Evolutionary conservation across 2,329 filamentous ascomycete species (phyloP).

Genomic region (Grosmannia serpens): DNA sequence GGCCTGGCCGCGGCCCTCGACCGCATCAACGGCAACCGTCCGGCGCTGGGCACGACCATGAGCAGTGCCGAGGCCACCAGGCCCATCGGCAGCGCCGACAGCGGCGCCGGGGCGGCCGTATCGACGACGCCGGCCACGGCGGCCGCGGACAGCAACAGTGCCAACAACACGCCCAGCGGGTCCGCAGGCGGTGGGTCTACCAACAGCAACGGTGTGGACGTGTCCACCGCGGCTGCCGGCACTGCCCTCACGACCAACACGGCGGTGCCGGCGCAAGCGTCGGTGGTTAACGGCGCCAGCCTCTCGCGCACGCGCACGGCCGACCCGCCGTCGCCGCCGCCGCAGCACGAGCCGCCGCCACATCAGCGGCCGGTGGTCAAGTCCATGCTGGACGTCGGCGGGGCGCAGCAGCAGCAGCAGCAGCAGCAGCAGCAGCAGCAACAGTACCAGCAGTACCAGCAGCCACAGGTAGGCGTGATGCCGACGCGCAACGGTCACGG

Average conservation of each 20-base stretch:
- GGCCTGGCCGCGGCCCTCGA: slow-evolving; percentile 55
- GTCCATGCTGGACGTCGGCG: slow-evolving; percentile 7
- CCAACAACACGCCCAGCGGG: slow-evolving; percentile 1
- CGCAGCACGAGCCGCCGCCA: slow-evolving; percentile 1
- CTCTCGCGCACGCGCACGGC: slow-evolving; percentile 3
- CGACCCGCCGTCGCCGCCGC: slow-evolving; percentile 5
- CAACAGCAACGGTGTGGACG: background rate
- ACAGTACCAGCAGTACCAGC: background rate
- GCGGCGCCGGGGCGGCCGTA: background rate
- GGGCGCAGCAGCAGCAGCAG: background rate
- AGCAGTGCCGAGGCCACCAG: background rate
- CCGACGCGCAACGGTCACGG: background rate
- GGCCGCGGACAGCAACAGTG: background rate
- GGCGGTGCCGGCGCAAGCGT: background rate
- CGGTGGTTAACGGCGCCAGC: background rate
- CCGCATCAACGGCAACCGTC: slow-evolving; percentile 26
- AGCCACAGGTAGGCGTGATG: background rate
- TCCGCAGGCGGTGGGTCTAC: background rate
- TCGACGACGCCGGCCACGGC: background rate
- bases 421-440: background rate
- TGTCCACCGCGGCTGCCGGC: background rate
- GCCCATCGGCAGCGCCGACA: background rate
- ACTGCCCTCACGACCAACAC: background rate
- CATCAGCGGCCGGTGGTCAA: background rate
- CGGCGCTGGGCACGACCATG: slow-evolving; percentile 12